phyloP scores from a whole-genome alignment of 192 early-diverging fungal genomes.

The Radiomyces spectabilis region DNA sequence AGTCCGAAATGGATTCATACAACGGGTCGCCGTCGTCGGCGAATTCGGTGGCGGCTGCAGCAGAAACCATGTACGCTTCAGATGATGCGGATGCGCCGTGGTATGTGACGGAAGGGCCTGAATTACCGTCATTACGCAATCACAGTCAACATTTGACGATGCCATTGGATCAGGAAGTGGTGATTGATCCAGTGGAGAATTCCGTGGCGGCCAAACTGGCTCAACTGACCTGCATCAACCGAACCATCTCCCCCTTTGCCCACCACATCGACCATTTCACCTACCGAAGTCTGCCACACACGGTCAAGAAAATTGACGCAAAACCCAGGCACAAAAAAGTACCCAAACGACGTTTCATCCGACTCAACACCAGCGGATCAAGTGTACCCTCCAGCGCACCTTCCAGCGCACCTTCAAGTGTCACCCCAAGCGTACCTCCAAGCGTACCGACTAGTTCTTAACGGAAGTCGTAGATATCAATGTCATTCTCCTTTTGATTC shows the following conservation, averaged over 20 bases:
- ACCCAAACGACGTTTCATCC: constrained; percentile 26
- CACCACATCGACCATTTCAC: constrained; percentile 74
- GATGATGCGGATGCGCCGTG: constrained; percentile 16
- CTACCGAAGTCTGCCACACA: constrained; percentile 54
- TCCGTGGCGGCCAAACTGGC: constrained; percentile 83
- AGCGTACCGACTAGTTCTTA: no score
- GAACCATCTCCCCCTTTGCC: constrained; percentile 83
- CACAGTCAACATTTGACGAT: not conserved
- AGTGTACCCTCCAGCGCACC: no score
- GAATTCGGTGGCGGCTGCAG: not conserved
- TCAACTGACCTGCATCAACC: constrained; percentile 73
- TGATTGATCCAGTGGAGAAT: constrained; percentile 66
- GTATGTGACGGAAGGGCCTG: constrained; percentile 25
- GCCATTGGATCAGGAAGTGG: not conserved
- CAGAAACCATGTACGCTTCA: not conserved
- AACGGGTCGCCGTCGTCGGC: no score
- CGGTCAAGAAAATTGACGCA: constrained; percentile 12
- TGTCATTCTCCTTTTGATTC: no score
- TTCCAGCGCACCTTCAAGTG: no score
- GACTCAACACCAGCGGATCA: constrained; percentile 2
- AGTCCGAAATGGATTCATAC: no score
- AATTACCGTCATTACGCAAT: constrained; percentile 7
- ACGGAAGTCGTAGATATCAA: no score
- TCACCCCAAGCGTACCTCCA: no score
- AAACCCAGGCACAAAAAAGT: constrained; percentile 24